Conservation (phyloP, 495 filamentous ascomycete genomes). For the Parathielavia hyrcaniae region DNA sequence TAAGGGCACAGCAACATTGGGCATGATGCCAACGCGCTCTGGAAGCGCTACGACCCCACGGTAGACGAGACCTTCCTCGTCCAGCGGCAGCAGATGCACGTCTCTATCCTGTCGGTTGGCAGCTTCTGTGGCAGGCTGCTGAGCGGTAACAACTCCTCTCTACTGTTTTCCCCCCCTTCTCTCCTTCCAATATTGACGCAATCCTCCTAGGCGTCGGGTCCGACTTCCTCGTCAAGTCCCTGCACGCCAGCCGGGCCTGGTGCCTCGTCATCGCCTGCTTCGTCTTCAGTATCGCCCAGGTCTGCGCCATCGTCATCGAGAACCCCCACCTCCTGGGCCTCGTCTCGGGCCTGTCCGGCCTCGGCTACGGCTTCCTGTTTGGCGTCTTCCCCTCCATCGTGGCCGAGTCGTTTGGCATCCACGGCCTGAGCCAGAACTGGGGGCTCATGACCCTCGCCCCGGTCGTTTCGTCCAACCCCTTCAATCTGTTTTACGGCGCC, state of each 20-base stretch:
- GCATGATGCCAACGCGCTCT: slow-evolving; percentile 72
- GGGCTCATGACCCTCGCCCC: slow-evolving; percentile 87
- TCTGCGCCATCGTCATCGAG: slow-evolving; percentile 68
- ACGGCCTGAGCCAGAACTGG: slow-evolving; percentile 88
- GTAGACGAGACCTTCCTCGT: slow-evolving; percentile 69
- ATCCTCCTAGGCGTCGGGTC: slow-evolving; percentile 67
- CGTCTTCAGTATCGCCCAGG: slow-evolving; percentile 75
- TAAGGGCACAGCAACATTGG: slow-evolving; percentile 75
- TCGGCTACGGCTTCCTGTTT: slow-evolving; percentile 92
- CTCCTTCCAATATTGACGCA: slow-evolving; percentile 9
- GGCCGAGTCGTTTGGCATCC: slow-evolving; percentile 84
- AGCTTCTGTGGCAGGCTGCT: slow-evolving; percentile 76
- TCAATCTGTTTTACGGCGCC: slow-evolving; percentile 80
- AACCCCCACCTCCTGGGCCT: slow-evolving; percentile 73
- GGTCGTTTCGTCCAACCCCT: slow-evolving; percentile 78
- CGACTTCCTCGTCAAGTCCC: slow-evolving; percentile 75
- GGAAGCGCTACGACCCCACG: slow-evolving; percentile 74
- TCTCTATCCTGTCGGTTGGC: slow-evolving; percentile 81
- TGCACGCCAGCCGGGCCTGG: slow-evolving; percentile 80
- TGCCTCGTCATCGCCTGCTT: slow-evolving; percentile 69
- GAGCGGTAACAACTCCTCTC: slow-evolving; percentile 49
- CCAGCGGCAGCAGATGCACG: slow-evolving; percentile 80
- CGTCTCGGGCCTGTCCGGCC: slow-evolving; percentile 75
- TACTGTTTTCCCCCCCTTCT: not conserved
- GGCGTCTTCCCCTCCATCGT: slow-evolving; percentile 90